Evolutionary conservation across 805 yeast genomes (phyloP), one percentile per base, ranked within the genome.

Genomic region (Monosporozyma yasuniensis): DNA sequence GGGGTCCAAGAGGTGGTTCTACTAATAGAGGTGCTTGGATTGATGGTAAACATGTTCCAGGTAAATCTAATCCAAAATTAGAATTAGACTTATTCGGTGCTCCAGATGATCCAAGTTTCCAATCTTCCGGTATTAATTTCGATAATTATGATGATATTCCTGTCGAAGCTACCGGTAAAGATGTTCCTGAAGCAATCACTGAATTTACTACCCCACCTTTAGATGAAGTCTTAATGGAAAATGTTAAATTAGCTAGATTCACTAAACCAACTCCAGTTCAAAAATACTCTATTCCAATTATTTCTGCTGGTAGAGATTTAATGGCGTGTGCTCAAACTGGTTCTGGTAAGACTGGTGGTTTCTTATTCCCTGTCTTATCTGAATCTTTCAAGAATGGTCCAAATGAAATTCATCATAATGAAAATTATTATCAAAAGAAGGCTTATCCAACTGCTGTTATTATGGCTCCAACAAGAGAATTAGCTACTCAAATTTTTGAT

Each of bases 291-390:
- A 84, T 88, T 56, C 96, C 96, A 58, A 87, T 88, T 57, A 91
- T 88, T 57, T 87, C 91, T 52, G 81, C 75, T 53, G 88, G 90
- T 63, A 81, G 96, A 72, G 96, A 87, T 72, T 78, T 87, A 72
- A 88, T 87, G 96, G 96, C 96, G 35, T 88, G 96, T 80, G 96
- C 96, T 52, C 96, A 88, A 76, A 87, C 96, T 60, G 96, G 96
- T 84, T 90, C 98, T 52, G 99, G 99, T 80, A 93, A 93, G 76
- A 93, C 99, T 67, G 99, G 98, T 79, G 99, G 99, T 59, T 93
- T 93, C 79, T 76, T 93, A 68, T 93, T 93, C 86, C 99, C 99
- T 56, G 96, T 93, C 50, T 78, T 93, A 61, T 85, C 96, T 46
- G 89, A 89, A 74, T 86, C 95, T 54, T 93, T 84, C 74, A 74